Evolutionary conservation across 2,329 filamentous ascomycete genomes (phyloP), one percentile per base, ranked within the genome.

Genomic region (Calonectria hawksworthii): DNA sequence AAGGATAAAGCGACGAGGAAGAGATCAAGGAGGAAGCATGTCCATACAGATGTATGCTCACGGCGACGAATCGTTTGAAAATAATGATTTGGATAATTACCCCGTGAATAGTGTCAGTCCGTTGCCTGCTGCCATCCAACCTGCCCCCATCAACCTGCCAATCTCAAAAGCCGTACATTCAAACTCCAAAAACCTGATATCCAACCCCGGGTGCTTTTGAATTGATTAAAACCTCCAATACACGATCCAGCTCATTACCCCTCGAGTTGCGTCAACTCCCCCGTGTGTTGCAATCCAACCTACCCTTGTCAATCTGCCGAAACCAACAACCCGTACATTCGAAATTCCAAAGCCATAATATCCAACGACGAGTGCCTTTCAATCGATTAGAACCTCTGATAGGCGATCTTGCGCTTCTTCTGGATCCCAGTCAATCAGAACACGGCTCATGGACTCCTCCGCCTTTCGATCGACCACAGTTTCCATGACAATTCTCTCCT

Each of bases 401-500:
- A 63, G 36, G 7, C 56, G 56, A 21, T 63, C 56, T 16, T 41
- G 34, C 16, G 36, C 56, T 14, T 63, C 56, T 5, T 63, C 56
- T 3, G 38, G 56, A 26, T 63, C 56, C 34, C 56, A 63, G 4
- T 63, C 36, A 26, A 41, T 11, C 23, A 63, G 8, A 9, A 18
- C 16, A 26, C 56, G 56, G 3, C 9, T 63, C 36, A 28, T 38
- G 8, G 34, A 63, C 36, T 63, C 36, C 14, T 63, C 56, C 14
- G 38, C 38, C 23, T 63, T 63, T 10, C 56, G 56, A 9, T 63
- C 56, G 34, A 63, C 56, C 2, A 63, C 7, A 34, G 56, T 63
- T 34, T 63, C 56, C 56, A 63, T 63, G 56, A 41, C 36, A 11
- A 63, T 41, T 28, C 36, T 63, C n/a, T 63, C 56, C 18, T 63